Percentiles rank a stretch among this genome's conserved stretches.
These are phyloP conservation scores for Triticum timopheevii DNA, from an alignment of 176 grass and related monocot species.

Conservation along the genomic window DNA sequence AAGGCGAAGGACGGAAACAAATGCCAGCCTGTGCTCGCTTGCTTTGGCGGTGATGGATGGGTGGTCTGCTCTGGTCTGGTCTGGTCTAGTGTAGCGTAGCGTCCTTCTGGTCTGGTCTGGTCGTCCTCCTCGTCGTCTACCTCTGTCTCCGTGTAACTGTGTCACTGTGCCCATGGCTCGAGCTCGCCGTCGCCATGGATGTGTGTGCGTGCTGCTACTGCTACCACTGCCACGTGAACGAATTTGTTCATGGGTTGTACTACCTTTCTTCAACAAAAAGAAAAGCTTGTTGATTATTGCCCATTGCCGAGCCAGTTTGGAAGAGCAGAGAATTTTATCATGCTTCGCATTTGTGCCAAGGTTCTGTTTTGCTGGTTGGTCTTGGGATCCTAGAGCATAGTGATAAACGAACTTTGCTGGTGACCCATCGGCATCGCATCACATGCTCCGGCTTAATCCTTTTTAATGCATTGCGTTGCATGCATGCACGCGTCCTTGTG, in stretches of 20 bases:
- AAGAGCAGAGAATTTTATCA: too few species aligned
- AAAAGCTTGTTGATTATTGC: too few species aligned
- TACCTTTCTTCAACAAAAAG: too few species aligned
- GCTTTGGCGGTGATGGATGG: not conserved
- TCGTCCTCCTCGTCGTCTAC: not conserved
- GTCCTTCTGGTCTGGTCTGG: not conserved
- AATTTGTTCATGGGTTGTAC: not conserved
- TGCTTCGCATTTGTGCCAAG: too few species aligned
- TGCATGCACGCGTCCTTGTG: not conserved
- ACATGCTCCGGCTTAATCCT: not conserved
- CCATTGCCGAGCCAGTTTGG: too few species aligned
- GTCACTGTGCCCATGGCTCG: not conserved
- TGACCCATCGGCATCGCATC: not conserved
- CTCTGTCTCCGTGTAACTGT: not conserved
- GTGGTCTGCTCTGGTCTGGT: not conserved
- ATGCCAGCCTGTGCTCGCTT: slow-evolving; percentile 49
- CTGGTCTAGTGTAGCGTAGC: not conserved
- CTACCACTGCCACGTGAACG: not conserved
- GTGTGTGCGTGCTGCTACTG: not conserved
- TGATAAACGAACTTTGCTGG: not conserved
- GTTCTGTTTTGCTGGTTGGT: too few species aligned
- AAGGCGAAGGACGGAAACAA: slow-evolving; percentile 1
- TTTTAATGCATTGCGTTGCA: not conserved
- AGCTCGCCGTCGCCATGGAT: not conserved
- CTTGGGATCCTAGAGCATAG: too few species aligned